Conservation (phyloP, 148 eudicot species). For the Agrostemma githago region DNA sequence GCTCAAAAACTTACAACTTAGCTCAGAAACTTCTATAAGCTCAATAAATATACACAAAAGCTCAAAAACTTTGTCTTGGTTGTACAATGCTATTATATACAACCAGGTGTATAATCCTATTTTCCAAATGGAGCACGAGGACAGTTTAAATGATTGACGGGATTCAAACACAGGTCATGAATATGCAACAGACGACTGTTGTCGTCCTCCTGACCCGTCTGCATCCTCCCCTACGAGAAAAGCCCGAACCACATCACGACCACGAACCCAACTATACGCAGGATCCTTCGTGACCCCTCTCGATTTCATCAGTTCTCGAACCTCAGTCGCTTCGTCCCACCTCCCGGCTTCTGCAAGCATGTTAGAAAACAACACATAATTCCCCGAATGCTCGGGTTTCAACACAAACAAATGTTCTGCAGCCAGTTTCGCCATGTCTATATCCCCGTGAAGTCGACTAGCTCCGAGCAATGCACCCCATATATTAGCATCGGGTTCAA, state of each 20-base stretch:
- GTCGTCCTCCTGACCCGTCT: not conserved
- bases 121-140: not conserved
- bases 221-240: conserved; percentile 38
- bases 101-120: too few relatives aligned
- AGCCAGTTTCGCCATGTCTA: conserved; percentile 63
- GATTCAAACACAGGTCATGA: not conserved
- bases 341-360: conserved; percentile 74
- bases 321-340: conserved; percentile 59
- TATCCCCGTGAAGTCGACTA: conserved; percentile 53
- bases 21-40: too few relatives aligned
- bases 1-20: too few relatives aligned
- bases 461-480: conserved; percentile 81
- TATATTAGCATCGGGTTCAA: conserved; percentile 54
- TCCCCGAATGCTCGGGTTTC: conserved; percentile 60
- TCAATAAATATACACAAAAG: too few relatives aligned
- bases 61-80: too few relatives aligned
- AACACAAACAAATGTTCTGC: conserved; percentile 56
- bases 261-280: conserved; percentile 64
- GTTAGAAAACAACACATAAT: conserved; percentile 55
- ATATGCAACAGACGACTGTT: conserved; percentile 4
- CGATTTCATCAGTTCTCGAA: conserved; percentile 55
- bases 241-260: conserved; percentile 34
- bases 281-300: conserved; percentile 59
- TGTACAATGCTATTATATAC: too few relatives aligned
- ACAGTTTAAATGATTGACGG: not conserved